These are phyloP conservation scores for Cyclotella kingstonii DNA, from an alignment of 108 stramenopile species.

Conservation along the genomic window DNA sequence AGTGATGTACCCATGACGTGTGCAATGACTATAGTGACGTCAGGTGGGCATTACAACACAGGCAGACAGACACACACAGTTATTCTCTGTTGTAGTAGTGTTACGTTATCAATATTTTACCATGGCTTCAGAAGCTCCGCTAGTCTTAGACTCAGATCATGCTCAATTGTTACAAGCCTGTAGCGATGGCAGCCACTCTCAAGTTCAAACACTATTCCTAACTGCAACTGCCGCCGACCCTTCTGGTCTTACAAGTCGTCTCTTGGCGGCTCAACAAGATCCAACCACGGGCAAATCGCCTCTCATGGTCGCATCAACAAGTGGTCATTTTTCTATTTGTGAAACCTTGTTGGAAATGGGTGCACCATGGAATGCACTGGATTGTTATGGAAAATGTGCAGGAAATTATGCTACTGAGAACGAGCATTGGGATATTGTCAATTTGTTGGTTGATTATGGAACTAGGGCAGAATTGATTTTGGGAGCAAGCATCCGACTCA, in stretches of 20 bases:
- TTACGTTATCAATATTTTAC: too few species aligned
- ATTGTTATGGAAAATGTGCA: slow-evolving; percentile 79
- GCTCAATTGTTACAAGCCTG: slow-evolving; percentile 34
- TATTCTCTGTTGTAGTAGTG: too few species aligned
- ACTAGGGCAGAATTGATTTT: slow-evolving; percentile 79
- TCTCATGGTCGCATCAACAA: slow-evolving; percentile 69
- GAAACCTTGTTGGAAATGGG: slow-evolving; percentile 54
- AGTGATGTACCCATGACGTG: too few species aligned
- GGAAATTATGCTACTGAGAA: slow-evolving; percentile 83
- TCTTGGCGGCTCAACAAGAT: slow-evolving; percentile 69
- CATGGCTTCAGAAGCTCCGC: too few species aligned
- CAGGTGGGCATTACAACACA: too few species aligned
- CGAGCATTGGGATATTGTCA: slow-evolving; percentile 78
- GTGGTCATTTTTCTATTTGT: slow-evolving; percentile 55
- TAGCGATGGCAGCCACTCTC: slow-evolving; percentile 10
- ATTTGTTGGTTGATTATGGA: slow-evolving; percentile 78
- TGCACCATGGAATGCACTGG: slow-evolving; percentile 94
- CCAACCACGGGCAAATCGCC: slow-evolving; percentile 67
- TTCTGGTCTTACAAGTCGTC: slow-evolving; percentile 9
- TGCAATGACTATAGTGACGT: too few species aligned
- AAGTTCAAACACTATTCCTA: slow-evolving; percentile 19
- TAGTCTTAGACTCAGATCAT: slow-evolving; percentile 6
- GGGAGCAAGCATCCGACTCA: slow-evolving; percentile 58
- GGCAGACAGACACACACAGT: too few species aligned
- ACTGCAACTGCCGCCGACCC: slow-evolving; percentile 11